A percentile compares a stretch with the other conserved stretches of the same genome.
Conservation (phyloP, 1,284 basidiomycete species). For the Irpex rosettiformis region DNA sequence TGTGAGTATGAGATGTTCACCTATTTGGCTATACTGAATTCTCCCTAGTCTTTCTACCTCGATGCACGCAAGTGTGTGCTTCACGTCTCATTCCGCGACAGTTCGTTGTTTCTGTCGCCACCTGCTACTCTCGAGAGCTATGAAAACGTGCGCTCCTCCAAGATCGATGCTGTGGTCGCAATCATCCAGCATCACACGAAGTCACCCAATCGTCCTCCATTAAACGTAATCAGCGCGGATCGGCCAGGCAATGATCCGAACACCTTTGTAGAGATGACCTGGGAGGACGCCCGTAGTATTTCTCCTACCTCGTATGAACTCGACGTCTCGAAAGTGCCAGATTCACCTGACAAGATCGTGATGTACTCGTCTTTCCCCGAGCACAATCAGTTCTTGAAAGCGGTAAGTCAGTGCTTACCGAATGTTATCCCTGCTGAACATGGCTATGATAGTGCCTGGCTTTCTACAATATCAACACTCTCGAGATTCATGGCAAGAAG, state of each 20-base stretch:
- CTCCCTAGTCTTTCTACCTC: background rate
- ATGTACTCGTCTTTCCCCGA: conserved; percentile 20
- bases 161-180: no score
- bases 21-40: background rate
- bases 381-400: background rate
- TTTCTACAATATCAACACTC: background rate
- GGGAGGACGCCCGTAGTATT: background rate
- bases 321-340: background rate
- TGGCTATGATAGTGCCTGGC: background rate
- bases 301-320: background rate
- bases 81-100: background rate
- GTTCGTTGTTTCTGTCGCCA: no score
- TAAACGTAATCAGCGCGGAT: no score
- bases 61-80: background rate
- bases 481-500: background rate
- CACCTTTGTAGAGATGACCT: no score
- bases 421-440: background rate
- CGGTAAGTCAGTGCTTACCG: conserved; percentile 10
- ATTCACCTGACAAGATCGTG: conserved; percentile 15
- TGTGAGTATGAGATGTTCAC: background rate
- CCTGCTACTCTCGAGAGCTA: no score
- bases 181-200: no score
- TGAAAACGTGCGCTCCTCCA: no score
- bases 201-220: no score
- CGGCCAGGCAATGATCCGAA: no score